Base-by-base conservation (phyloP, 345 rosid species). In the sweet orange (Citrus sinensis) region DNA sequence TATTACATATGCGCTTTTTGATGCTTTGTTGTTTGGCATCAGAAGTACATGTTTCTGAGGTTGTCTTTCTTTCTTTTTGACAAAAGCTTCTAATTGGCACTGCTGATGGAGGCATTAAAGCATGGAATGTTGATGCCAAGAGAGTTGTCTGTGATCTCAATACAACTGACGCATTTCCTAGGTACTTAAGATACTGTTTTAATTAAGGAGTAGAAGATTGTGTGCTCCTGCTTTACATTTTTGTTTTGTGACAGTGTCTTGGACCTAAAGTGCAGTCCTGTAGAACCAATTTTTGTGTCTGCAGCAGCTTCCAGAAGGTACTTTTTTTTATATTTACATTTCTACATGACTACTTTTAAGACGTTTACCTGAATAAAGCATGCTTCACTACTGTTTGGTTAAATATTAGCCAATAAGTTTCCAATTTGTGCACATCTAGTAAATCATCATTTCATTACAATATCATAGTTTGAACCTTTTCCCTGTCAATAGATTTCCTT, bases 101-200 rank as follows among this genome's bases (percentile, higher is more conserved):
- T 42, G 92, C 90, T 68, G 87, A 90, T 88, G 95, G 95, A 51
- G 92, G 95, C 67, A 86, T 91, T 75, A 89, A 91, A 83, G 95
- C 93, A 32, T 91, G 95, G 93, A 91, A 88, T 79, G 95, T 87
- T 83, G 95, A 89, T 75, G 93, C 95, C 78, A 91, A 91, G 82
- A 87, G 95, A 77, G 93, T 91, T 75, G 95, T 89, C 65, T 91
- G 93, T 82, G 95, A 91, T 87, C 92, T 91, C 67, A 83, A 60
- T 82, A 88, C 93, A 42, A 86, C 83, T 42, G 83, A 81, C 78
- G 88, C 86, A 73, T 91, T 88, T 85, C 92, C 95, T 22, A 88
- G 90, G 95, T 86, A 74, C 56, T 37, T 29, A 14, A 3, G 73
- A 51, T 20, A 30, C 22, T 24, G 34, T 32, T 1, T 58, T 17